Evolutionary conservation across 768 basidiomycete genomes (phyloP), one percentile per base, ranked within the genome.

Genomic region (Tulasnella sp.): DNA sequence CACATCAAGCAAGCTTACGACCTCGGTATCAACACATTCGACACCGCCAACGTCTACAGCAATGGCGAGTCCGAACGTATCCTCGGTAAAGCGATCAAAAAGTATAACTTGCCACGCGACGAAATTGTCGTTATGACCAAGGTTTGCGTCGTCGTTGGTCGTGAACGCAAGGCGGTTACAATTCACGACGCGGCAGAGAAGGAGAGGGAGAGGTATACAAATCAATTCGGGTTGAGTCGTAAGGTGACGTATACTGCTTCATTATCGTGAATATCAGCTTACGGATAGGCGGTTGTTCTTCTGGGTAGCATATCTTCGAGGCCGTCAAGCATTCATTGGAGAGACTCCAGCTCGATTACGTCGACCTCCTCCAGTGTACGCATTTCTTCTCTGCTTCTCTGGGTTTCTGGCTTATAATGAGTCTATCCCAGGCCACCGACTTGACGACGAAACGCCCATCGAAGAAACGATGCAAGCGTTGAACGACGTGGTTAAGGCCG

Each of bases 111-210:
- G 11, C 83, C 84, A n/a, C 77, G 86, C 1, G 81, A 83, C 12
- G 78, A 82, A 61, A 79, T 87, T 42, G 85, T 89, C 15, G 76
- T 89, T 14, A 75, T 88, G 73, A 86, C 86, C 55, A 88, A 89
- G 70, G 79, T 78, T 8, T 54, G 27, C 27, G 35, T 2, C 35
- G 42, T 41, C 9, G 14, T 60, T 4, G 53, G 35, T n/a, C 52
- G 31, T 17, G 53, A 46, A 14, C 17, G 40, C 35, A 34, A 42
- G 2, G 59, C 43, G 7, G 2, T 4, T 8, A n/a, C 36, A 27
- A 35, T 43, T 29, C 59, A 39, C 31, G 31, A 19, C 21, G 8
- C 58, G 6, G 55, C 66, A 37, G 42, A 69, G 41, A 7, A 43
- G 0, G 51, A 60, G 31, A 15, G 40, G n/a, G 6, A 32, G 6